phyloP scores from a whole-genome alignment of 1,284 basidiomycete species.

The Malassezia dermatis region DNA sequence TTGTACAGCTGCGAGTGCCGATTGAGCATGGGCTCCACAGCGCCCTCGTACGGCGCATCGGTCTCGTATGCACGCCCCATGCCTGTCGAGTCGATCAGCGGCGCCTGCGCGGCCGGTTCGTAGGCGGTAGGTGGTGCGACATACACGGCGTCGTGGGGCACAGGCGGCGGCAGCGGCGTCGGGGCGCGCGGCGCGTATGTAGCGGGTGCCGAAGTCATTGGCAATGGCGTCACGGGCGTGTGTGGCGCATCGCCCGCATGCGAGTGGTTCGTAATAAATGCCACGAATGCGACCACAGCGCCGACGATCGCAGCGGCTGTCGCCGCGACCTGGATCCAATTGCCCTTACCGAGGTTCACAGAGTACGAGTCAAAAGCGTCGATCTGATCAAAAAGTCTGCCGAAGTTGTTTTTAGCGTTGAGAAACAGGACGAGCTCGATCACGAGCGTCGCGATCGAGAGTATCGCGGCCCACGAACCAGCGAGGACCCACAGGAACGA shows the following conservation, averaged over 20 bases:
- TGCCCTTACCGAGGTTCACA: conserved; percentile 24
- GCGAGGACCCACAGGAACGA: conserved; percentile 32
- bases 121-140: conserved; percentile 2
- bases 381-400: conserved; percentile 4
- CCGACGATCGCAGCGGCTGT: conserved; percentile 31
- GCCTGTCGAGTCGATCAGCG: neutral
- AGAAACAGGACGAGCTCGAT: conserved; percentile 35
- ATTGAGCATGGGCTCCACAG: neutral
- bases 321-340: conserved; percentile 38
- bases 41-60: neutral
- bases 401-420: conserved; percentile 20
- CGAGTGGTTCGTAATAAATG: conserved; percentile 18
- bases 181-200: neutral
- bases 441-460: conserved; percentile 27
- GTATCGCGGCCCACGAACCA: conserved; percentile 26
- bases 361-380: conserved; percentile 5
- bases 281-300: conserved; percentile 24
- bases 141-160: conserved; percentile 22
- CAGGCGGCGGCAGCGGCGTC: conserved; percentile 5
- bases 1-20: neutral
- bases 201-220: neutral
- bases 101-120: neutral
- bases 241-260: conserved; percentile 19
- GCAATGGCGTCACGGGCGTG: neutral
- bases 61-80: conserved; percentile 6